Conservation (phyloP, 2,329 filamentous ascomycete genomes). For the Botrytis fragariae region DNA sequence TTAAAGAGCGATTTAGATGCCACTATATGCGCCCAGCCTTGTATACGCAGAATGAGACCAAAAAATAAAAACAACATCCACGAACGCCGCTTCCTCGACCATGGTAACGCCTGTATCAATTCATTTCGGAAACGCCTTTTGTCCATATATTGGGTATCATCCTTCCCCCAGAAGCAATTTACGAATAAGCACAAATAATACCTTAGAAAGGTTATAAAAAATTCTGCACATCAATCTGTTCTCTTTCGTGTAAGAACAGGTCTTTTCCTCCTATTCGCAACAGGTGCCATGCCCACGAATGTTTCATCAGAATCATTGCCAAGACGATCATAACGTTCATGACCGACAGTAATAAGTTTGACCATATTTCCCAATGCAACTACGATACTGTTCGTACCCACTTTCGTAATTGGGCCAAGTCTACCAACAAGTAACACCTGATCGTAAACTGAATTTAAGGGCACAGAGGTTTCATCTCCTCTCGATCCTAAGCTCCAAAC, state of each 20-base stretch:
- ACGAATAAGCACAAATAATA: conserved; percentile 17
- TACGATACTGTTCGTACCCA: conserved; percentile 64
- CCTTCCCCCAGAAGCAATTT: conserved; percentile 11
- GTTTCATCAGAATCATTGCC: conserved; percentile 29
- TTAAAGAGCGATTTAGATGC: background rate
- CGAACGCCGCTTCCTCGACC: conserved; percentile 11
- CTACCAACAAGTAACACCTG: conserved; percentile 62
- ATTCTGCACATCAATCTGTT: conserved; percentile 13
- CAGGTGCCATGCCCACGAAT: conserved; percentile 32
- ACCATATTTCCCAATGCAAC: conserved; percentile 71
- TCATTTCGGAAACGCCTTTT: conserved; percentile 18
- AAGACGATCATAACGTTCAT: conserved; percentile 57
- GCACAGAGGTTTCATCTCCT: conserved; percentile 39
- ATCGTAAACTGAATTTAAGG: conserved; percentile 19
- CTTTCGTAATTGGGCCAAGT: conserved; percentile 60
- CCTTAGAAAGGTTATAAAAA: background rate
- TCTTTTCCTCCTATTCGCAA: conserved; percentile 15
- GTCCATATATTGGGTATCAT: conserved; percentile 20
- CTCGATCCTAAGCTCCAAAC: conserved; percentile 50
- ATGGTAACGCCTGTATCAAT: conserved; percentile 1
- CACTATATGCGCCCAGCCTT: background rate
- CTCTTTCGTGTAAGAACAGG: conserved; percentile 12
- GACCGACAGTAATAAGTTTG: conserved; percentile 67
- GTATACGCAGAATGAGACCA: background rate
- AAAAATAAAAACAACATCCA: background rate